Conservation (phyloP, 306 rosid species). For the Lagenaria siceraria region DNA sequence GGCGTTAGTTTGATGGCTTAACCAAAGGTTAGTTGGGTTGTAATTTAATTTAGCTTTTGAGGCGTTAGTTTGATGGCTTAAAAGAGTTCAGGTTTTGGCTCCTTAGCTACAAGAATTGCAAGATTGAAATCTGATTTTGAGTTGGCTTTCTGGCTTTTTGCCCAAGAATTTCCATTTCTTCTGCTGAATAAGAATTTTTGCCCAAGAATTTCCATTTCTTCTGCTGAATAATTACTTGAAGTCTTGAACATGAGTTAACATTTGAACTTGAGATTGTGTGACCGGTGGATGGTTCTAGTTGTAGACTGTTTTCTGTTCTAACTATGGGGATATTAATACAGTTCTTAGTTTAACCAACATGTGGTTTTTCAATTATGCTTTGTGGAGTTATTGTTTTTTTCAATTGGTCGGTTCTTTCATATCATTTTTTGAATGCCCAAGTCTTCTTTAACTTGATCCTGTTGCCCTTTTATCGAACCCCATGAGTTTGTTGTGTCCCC, state of each 20-base stretch:
- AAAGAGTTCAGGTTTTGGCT: neutral
- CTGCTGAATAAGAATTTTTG: no score
- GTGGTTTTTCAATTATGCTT: neutral
- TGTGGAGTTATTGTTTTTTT: neutral
- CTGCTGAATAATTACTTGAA: neutral
- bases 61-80: neutral
- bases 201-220: neutral
- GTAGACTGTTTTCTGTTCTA: neutral
- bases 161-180: neutral
- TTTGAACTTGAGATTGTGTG: neutral
- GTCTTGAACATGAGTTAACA: neutral
- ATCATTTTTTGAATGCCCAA: neutral
- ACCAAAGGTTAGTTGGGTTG: slow-evolving; percentile 27
- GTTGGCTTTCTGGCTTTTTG: neutral
- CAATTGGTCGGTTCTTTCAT: neutral
- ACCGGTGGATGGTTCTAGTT: neutral
- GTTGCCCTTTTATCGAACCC: neutral
- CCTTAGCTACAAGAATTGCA: neutral
- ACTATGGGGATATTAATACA: neutral
- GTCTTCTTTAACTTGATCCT: neutral
- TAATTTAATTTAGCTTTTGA: neutral
- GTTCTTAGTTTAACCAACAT: neutral
- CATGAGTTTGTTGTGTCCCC: neutral
- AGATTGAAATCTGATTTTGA: neutral
- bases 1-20: neutral